Evolutionary conservation across 2,329 filamentous ascomycete genomes (phyloP), one percentile per base, ranked within the genome.

Genomic region (Neofusicoccum cordaticola): DNA sequence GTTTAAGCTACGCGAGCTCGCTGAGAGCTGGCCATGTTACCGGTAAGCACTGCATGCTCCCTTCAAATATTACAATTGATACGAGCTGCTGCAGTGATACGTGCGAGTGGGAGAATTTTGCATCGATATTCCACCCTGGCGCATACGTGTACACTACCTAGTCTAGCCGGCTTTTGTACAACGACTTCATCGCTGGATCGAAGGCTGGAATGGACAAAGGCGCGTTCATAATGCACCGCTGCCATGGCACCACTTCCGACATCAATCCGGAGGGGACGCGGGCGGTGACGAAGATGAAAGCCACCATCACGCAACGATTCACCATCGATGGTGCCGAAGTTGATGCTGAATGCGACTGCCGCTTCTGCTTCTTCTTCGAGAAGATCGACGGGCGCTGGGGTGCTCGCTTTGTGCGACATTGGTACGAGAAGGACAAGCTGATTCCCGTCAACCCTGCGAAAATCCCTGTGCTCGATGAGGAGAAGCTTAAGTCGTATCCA

Each of bases 81-180:
- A 27, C 45, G 11, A 41, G 1, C 45, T 11, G 8, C 8, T 48
- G 9, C 8, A 48, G 64, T 63, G 81, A 84, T 67, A 75, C 80
- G 7, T 83, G 81, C 66, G 82, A 85, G 71, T 84, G 82, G 82
- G 79, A 83, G 53, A 84, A 84, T 69, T 76, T 84, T 22, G 71
- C 71, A 12, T 83, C 81, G 2, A 83, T 84, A 51, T 84, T 84
- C 71, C 80, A 83, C 66, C 76, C 78, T 0, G 74, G 75, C 41
- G 82, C 82, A 2, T 75, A 78, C 67, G 78, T 84, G 39, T 83
- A 83, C 70, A 84, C 82, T 0, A 82, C 82, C 11, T 84, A 81
- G 82, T 80, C 81, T 0, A 82, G 81, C 2, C 75, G 78, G 2
- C 44, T 63, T 17, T 84, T 3, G 75, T 80, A 0, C 85, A 27